Percentiles rank a stretch among this genome's conserved stretches.
Evolutionary conservation across 129 eudicot species (phyloP).

Genomic region (Gnaphalium uliginosum): DNA sequence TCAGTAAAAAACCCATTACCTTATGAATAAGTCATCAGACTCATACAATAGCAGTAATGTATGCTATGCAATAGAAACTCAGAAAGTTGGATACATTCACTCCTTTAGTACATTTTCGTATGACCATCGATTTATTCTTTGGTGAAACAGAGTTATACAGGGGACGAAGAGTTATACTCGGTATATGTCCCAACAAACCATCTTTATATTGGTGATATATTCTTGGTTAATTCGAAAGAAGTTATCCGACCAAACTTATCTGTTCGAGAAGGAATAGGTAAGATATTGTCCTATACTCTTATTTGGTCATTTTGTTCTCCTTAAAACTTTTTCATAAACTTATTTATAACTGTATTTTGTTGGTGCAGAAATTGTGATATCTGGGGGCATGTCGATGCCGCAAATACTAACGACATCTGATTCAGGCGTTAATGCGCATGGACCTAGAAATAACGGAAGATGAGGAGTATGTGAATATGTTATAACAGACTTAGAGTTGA

Average conservation of each 20-base stretch:
- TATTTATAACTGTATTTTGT: background rate
- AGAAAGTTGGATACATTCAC: background rate
- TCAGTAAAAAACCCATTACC: too few species aligned
- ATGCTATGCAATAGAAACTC: background rate
- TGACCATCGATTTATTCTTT: background rate
- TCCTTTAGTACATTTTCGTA: background rate
- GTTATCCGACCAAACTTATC: conserved; percentile 78
- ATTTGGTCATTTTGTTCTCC: background rate
- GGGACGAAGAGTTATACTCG: conserved; percentile 72
- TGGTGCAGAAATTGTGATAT: conserved; percentile 82
- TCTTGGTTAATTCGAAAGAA: conserved; percentile 69
- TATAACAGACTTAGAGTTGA: background rate
- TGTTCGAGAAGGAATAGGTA: conserved; percentile 85
- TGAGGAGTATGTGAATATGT: conserved; percentile 33
- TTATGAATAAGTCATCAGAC: too few species aligned
- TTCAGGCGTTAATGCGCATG: conserved; percentile 44
- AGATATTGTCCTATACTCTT: conserved; percentile 27
- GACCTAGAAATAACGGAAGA: conserved; percentile 58
- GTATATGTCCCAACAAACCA: conserved; percentile 85
- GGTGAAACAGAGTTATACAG: conserved; percentile 53
- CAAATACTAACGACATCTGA: conserved; percentile 75
- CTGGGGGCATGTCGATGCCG: conserved; percentile 98
- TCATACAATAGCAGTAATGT: background rate
- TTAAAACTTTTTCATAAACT: background rate
- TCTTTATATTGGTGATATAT: conserved; percentile 83